Evolutionary conservation across 805 yeast genomes (phyloP), one percentile per base, ranked within the genome.

Genomic region (Lipomyces sp.): DNA sequence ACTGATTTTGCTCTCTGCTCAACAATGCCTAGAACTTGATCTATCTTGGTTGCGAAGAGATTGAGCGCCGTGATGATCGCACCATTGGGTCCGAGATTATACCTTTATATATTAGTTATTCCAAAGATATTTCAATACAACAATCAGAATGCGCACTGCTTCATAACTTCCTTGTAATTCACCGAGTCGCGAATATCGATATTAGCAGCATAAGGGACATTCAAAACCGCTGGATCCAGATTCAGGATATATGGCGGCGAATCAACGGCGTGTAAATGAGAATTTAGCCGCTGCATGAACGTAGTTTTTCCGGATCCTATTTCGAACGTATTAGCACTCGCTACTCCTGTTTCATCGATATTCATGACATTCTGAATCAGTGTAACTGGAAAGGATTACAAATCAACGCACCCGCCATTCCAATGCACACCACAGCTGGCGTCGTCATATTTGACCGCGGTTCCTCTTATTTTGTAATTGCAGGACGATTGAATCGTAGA

Each of bases 121-220:
- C 60, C 13, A 29, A 39, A 50, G 33, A 48, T 29, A 33, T 37
- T 6, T 13, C 18, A 7, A 15, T 18, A 5, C 34, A 37, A 4
- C 3, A 4, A 24, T 0, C 10, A 10, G 2, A 32, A 15, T 4
- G 53, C 67, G 37, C 64, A 80, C 75, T 93, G 93, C 73, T 92
- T 95, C 98, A 94, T 95, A 55, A 95, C 98, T 75, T 95, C 92
- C 71, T 90, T 90, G 78, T 95, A 95, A 76, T 95, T 94, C 67
- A 95, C 91, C 0, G 98, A 90, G 78, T 95, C 99, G 74, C 99
- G 83, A 70, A 95, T 95, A 78, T 95, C 99, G 69, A 95, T 92
- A 76, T 95, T 92, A 53, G 96, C 89, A 24, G 93, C 95, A 77
- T 87, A 95, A 11, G 99, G 99, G n/a, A 92, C 88, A 71, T 89